Percentiles rank a stretch among this genome's conserved stretches.
phyloP scores from a whole-genome alignment of 2,329 filamentous ascomycete genomes.

The Neonectria punicea region DNA sequence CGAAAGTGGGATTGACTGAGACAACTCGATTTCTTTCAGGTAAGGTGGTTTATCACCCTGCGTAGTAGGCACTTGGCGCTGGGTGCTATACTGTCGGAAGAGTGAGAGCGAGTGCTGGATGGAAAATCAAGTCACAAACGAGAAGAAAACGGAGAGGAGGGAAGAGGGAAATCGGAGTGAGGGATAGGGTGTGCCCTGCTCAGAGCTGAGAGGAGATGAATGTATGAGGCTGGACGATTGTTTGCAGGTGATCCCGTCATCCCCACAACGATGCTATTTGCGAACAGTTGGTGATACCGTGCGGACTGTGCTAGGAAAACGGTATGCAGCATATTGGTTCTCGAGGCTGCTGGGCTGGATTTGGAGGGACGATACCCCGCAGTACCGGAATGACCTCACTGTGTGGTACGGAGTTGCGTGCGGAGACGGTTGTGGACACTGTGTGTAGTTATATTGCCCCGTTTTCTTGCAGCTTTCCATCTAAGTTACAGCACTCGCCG shows the following conservation, averaged over 20 bases:
- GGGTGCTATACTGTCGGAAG: background rate
- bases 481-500: background rate
- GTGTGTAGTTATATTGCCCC: background rate
- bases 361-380: conserved; percentile 5
- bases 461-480: conserved; percentile 2
- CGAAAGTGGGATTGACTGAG: conserved; percentile 12
- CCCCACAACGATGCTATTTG: conserved; percentile 18
- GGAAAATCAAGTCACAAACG: background rate
- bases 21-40: conserved; percentile 11
- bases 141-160: background rate
- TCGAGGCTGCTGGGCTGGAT: background rate
- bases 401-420: background rate
- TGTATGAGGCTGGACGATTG: conserved; percentile 11
- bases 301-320: background rate
- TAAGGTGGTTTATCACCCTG: conserved; percentile 16
- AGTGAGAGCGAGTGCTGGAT: conserved; percentile 4
- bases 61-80: background rate
- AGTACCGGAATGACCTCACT: background rate
- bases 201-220: conserved; percentile 3
- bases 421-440: background rate
- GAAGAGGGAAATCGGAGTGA: background rate
- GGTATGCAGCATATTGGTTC: background rate
- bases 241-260: conserved; percentile 23
- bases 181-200: background rate
- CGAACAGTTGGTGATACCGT: conserved; percentile 19